phyloP scores from a whole-genome alignment of 2,329 filamentous ascomycete species.

The Colletotrichum ledebouriae region DNA sequence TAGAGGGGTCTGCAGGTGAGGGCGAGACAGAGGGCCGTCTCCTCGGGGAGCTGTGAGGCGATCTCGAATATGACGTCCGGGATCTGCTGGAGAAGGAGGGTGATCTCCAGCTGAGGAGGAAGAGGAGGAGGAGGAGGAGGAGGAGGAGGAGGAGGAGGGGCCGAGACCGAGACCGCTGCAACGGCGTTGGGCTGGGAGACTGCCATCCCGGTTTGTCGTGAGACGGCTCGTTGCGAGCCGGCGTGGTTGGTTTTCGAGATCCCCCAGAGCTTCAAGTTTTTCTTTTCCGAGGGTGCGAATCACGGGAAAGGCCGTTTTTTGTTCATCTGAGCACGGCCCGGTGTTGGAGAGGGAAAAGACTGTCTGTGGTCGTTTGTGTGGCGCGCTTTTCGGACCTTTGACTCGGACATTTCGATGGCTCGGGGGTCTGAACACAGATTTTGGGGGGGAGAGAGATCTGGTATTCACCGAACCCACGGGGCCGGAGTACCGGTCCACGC shows the following conservation, averaged over 20 bases:
- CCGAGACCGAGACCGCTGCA: no score
- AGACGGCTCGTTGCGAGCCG: background rate
- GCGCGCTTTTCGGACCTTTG: slow-evolving; percentile 16
- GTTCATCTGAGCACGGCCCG: slow-evolving; percentile 18
- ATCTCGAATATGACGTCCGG: slow-evolving; percentile 36
- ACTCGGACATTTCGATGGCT: slow-evolving; percentile 22
- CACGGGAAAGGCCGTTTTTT: slow-evolving; percentile 7
- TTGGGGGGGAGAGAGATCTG: background rate
- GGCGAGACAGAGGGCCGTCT: slow-evolving; percentile 31
- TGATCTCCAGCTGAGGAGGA: background rate
- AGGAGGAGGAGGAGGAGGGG: background rate
- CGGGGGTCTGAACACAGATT: background rate
- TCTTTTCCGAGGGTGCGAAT: background rate
- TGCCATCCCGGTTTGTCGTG: slow-evolving; percentile 11
- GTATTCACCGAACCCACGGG: background rate
- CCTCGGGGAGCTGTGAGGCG: slow-evolving; percentile 32
- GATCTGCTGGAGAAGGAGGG: slow-evolving; percentile 26
- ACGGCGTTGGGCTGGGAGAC: background rate
- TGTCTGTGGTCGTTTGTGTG: slow-evolving; percentile 15
- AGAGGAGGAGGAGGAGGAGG: background rate
- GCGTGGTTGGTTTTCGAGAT: background rate
- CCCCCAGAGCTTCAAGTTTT: background rate
- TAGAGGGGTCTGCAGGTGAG: slow-evolving; percentile 35
- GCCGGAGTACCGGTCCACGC: background rate
- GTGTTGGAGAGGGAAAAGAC: background rate